Evolutionary conservation across 176 grass and related monocot species (phyloP).

Genomic region (Hyparrhenia diplandra): DNA sequence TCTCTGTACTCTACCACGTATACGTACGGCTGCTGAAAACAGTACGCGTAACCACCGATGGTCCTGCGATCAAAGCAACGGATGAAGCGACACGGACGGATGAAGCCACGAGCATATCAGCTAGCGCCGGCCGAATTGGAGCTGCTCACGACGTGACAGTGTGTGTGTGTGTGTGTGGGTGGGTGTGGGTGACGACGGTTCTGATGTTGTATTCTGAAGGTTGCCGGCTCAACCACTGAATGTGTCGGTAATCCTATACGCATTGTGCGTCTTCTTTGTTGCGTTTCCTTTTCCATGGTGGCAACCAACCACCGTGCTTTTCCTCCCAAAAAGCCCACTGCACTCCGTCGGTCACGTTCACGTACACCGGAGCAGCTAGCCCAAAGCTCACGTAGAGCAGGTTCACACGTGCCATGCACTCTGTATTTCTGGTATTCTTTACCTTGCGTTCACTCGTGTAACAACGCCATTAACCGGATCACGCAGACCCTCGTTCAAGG

Average conservation of each 20-base stretch:
- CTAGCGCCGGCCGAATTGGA: not conserved
- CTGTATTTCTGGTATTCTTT: slow-evolving; percentile 14
- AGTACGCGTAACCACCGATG: slow-evolving; percentile 26
- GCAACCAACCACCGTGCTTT: slow-evolving; percentile 24
- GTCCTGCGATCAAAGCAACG: not conserved
- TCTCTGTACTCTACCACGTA: too few relatives aligned
- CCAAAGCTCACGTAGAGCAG: not conserved
- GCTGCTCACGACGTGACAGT: not conserved
- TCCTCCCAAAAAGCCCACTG: not conserved
- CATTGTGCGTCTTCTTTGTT: not conserved
- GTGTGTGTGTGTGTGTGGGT: too few relatives aligned
- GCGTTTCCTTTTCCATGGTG: slow-evolving; percentile 7
- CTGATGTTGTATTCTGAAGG: not conserved
- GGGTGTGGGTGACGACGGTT: not conserved
- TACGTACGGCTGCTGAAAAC: slow-evolving; percentile 1
- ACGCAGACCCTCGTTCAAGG: not conserved
- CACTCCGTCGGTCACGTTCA: not conserved
- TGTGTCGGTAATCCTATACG: slow-evolving; percentile 22
- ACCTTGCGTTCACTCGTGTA: not conserved
- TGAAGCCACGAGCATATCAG: too few relatives aligned
- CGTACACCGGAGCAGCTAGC: too few relatives aligned
- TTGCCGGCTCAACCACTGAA: slow-evolving; percentile 15
- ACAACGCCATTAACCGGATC: not conserved
- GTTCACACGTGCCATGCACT: not conserved
- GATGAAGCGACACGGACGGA: too few relatives aligned